phyloP scores from a whole-genome alignment of 257 asterid species.

The Scutellaria galericulata region DNA sequence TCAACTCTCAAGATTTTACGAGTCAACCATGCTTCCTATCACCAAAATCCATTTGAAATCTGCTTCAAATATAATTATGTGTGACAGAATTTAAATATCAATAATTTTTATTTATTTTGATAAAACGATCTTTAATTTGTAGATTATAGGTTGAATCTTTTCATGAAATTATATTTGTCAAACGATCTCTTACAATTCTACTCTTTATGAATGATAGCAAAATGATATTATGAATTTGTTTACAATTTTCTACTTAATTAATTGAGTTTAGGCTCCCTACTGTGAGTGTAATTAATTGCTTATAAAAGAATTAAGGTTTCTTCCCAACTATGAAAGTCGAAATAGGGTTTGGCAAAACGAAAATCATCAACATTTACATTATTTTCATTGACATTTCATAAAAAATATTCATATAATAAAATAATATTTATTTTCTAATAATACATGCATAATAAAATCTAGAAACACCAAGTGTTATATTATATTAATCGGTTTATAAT shows the following conservation, averaged over 20 bases:
- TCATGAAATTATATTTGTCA: too few relatives aligned
- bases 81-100: neutral
- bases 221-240: neutral
- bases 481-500: too few relatives aligned
- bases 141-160: too few relatives aligned
- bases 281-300: slow-evolving; percentile 19
- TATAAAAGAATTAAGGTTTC: neutral
- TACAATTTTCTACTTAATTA: slow-evolving; percentile 6
- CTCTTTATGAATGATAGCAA: neutral
- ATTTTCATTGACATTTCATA: too few relatives aligned
- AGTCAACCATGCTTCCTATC: slow-evolving; percentile 25
- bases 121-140: too few relatives aligned
- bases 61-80: too few relatives aligned
- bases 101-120: neutral
- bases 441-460: too few relatives aligned
- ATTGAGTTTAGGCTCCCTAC: slow-evolving; percentile 21
- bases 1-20: slow-evolving; percentile 18
- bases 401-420: too few relatives aligned
- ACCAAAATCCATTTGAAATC: too few relatives aligned
- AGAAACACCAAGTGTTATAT: too few relatives aligned
- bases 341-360: neutral
- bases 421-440: too few relatives aligned
- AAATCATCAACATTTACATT: neutral
- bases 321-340: slow-evolving; percentile 5
- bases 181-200: neutral